A percentile compares a stretch with the other conserved stretches of the same genome.
Evolutionary conservation across 2,329 filamentous ascomycete species (phyloP).

Genomic region (Clonostachys chloroleuca): DNA sequence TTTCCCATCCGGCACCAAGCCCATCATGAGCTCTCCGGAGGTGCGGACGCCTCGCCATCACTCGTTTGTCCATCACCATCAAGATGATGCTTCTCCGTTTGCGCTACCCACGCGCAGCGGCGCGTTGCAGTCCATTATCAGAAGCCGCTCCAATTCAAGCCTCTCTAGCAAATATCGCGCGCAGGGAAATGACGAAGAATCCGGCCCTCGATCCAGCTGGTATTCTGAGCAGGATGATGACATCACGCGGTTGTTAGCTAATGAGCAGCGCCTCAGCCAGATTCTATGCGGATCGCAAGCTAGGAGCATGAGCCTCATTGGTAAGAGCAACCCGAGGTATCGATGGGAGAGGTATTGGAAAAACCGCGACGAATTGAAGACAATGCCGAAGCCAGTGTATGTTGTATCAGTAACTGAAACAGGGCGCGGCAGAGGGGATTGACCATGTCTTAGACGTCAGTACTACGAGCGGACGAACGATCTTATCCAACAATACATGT

Average conservation of each 20-base stretch:
- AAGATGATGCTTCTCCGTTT: background rate
- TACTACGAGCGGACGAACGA: slow-evolving; percentile 91
- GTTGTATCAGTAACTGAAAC: slow-evolving; percentile 5
- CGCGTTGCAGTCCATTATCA: slow-evolving; percentile 28
- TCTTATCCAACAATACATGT: slow-evolving; percentile 86
- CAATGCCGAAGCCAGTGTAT: slow-evolving; percentile 68
- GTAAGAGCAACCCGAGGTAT: slow-evolving; percentile 81
- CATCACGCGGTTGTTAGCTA: slow-evolving; percentile 36
- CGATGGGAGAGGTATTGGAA: slow-evolving; percentile 87
- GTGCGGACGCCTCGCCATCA: no score
- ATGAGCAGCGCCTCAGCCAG: slow-evolving; percentile 55
- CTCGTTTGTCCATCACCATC: no score
- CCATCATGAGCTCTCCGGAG: no score
- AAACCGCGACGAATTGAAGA: slow-evolving; percentile 66
- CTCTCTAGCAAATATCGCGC: slow-evolving; percentile 9
- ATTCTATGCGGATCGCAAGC: slow-evolving; percentile 66
- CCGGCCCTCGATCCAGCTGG: slow-evolving; percentile 1
- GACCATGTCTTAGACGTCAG: slow-evolving; percentile 54
- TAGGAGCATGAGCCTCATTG: slow-evolving; percentile 82
- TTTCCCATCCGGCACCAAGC: no score
- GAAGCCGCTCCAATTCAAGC: slow-evolving; percentile 27
- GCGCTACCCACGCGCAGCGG: slow-evolving; percentile 26
- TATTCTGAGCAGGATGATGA: slow-evolving; percentile 30
- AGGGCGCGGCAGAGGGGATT: background rate
- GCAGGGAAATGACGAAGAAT: slow-evolving; percentile 20